These are phyloP conservation scores for Sarcomyxa edulis DNA, from an alignment of 768 basidiomycete genomes.

Conservation along the genomic window DNA sequence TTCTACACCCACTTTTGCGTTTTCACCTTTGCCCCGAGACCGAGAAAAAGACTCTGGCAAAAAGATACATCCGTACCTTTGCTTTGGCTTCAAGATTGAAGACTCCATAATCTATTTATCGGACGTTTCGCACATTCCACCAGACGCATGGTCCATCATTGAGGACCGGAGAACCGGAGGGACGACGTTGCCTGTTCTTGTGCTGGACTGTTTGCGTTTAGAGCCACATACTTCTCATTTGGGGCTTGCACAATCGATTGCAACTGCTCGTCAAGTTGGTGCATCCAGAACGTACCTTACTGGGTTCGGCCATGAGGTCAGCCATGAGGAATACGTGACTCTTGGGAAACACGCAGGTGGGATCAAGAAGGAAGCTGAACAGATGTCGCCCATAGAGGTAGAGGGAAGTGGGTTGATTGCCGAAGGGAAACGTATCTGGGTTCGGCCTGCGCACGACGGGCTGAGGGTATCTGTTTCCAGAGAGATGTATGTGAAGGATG, in stretches of 20 bases:
- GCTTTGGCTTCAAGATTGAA: slow-evolving; percentile 67
- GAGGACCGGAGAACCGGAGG: slow-evolving; percentile 14
- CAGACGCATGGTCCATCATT: slow-evolving; percentile 58
- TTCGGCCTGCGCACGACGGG: slow-evolving; percentile 75
- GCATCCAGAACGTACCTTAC: slow-evolving; percentile 64
- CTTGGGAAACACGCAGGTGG: slow-evolving; percentile 50
- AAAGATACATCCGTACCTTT: slow-evolving; percentile 51
- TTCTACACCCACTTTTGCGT: slow-evolving; percentile 18
- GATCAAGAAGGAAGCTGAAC: slow-evolving; percentile 17
- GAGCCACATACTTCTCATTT: slow-evolving; percentile 72
- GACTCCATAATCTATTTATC: slow-evolving; percentile 71
- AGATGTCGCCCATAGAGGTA: slow-evolving; percentile 27
- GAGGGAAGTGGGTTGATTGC: slow-evolving; percentile 41
- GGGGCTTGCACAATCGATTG: slow-evolving; percentile 61
- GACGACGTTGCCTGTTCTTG: slow-evolving; percentile 45
- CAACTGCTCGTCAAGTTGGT: slow-evolving; percentile 47
- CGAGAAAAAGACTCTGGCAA: neutral
- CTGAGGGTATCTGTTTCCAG: slow-evolving; percentile 46
- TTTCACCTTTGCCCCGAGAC: slow-evolving; percentile 1
- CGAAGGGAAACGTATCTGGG: slow-evolving; percentile 46
- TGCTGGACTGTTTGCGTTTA: slow-evolving; percentile 75
- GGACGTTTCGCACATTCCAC: slow-evolving; percentile 79
- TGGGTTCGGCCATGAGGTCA: slow-evolving; percentile 73
- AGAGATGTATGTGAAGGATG: slow-evolving; percentile 41
- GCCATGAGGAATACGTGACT: slow-evolving; percentile 73